Conservation (phyloP, 2,329 filamentous ascomycete species). For the Talaromyces sp. region DNA sequence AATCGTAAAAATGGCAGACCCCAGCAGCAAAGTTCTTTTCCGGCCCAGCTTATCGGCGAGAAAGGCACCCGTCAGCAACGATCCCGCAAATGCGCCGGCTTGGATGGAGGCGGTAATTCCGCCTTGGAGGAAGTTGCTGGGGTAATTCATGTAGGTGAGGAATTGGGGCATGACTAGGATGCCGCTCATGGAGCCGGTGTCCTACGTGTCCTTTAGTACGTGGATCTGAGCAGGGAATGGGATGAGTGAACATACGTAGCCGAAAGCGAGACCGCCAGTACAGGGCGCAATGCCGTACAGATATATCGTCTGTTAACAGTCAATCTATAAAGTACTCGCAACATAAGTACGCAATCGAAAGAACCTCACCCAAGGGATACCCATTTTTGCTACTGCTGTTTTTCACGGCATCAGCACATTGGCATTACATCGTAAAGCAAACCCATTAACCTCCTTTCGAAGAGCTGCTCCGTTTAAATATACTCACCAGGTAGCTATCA, state of each 20-base stretch:
- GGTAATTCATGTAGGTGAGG: constrained; percentile 26
- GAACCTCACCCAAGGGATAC: constrained; percentile 13
- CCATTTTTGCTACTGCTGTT: not conserved
- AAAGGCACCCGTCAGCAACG: constrained; percentile 43
- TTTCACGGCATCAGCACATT: not conserved
- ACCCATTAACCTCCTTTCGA: no score
- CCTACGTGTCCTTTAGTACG: constrained; percentile 6
- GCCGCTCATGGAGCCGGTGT: constrained; percentile 25
- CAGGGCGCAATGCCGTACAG: constrained; percentile 28
- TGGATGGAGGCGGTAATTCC: constrained; percentile 49
- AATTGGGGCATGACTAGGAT: constrained; percentile 27
- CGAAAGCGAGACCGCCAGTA: constrained; percentile 27
- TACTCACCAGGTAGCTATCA: not conserved
- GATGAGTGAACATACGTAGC: constrained; percentile 22
- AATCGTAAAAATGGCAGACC: constrained; percentile 46
- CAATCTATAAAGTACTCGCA: not conserved
- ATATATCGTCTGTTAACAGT: constrained; percentile 21
- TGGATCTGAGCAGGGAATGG: not conserved
- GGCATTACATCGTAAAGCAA: no score
- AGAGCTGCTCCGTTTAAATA: not conserved
- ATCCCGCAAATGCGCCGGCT: constrained; percentile 49
- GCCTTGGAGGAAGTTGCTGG: constrained; percentile 27
- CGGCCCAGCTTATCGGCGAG: constrained; percentile 48
- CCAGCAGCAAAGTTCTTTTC: constrained; percentile 43
- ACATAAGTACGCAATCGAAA: not conserved